A percentile compares a stretch with the other conserved stretches of the same genome.
Conservation (phyloP, 352 stramenopile genomes). For the Pythium pyrilobum region DNA sequence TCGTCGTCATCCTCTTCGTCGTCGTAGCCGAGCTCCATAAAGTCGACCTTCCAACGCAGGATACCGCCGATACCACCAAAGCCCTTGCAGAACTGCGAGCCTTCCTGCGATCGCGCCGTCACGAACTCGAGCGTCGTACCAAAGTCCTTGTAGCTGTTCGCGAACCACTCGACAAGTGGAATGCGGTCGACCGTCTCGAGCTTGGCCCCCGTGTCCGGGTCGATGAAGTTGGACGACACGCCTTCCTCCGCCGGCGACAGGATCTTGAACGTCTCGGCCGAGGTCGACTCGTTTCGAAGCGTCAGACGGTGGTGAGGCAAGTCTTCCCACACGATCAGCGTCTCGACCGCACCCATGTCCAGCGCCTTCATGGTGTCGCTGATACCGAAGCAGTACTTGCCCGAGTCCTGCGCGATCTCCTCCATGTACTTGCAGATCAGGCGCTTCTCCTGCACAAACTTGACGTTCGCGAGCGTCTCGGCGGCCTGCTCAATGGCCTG, state of each 20-base stretch:
- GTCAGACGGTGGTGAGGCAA: constrained; percentile 93
- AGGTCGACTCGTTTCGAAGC: constrained; percentile 92
- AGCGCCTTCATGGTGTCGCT: constrained; percentile 98
- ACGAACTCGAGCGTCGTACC: constrained; percentile 99
- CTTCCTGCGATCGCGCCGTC: constrained; percentile 97
- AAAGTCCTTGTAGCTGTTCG: constrained; percentile 99
- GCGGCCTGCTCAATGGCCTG: constrained; percentile 98
- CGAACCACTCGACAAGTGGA: constrained; percentile 98
- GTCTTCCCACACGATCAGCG: constrained; percentile 99
- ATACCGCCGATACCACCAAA: constrained; percentile 99
- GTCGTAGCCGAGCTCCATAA: constrained; percentile 94
- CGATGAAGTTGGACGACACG: constrained; percentile 95
- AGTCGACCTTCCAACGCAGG: constrained; percentile 98
- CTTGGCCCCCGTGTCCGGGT: constrained; percentile 93
- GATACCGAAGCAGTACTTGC: constrained; percentile 99
- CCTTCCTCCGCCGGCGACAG: constrained; percentile 85
- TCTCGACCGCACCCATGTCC: constrained; percentile 98
- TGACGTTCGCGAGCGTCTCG: constrained; percentile 98
- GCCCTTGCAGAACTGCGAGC: constrained; percentile 99
- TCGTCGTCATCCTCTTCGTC: constrained; percentile 87
- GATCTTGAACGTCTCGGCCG: constrained; percentile 79
- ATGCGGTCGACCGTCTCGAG: constrained; percentile 96
- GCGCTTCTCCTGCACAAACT: constrained; percentile 99
- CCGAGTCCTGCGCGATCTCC: constrained; percentile 98
- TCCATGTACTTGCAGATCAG: constrained; percentile 99